Percentiles rank a stretch among this genome's conserved stretches.
Evolutionary conservation across 768 basidiomycete species (phyloP).

Genomic region (Amanita pallidorosea): DNA sequence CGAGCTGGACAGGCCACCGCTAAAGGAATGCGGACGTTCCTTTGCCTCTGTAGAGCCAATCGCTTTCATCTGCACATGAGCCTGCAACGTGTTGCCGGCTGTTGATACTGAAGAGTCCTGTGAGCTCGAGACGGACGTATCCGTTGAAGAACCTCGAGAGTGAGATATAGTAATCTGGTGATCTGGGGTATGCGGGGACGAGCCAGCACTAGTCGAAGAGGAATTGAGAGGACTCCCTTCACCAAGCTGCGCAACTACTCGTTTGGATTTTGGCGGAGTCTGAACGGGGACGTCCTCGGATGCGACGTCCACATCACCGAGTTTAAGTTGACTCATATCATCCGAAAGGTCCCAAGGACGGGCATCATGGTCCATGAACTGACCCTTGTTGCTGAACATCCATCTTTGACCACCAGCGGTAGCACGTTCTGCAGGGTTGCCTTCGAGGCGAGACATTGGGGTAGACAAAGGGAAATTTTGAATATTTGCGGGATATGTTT

Average conservation of each 20-base stretch:
- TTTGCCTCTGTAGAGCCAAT: conserved; percentile 45
- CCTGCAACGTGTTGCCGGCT: conserved; percentile 47
- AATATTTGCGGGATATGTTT: conserved; percentile 20
- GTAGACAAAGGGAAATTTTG: conserved; percentile 25
- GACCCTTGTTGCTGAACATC: conserved; percentile 54
- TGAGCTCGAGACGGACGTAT: conserved; percentile 54
- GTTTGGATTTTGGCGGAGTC: conserved; percentile 60
- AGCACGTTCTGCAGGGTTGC: conserved; percentile 27
- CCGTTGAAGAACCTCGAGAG: background rate
- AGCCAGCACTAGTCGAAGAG: conserved; percentile 61
- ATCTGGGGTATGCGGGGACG: conserved; percentile 61
- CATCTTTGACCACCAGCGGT: conserved; percentile 39
- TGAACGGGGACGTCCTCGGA: conserved; percentile 38
- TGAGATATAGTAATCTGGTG: conserved; percentile 37
- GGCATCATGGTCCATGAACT: conserved; percentile 47
- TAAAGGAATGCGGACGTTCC: conserved; percentile 76
- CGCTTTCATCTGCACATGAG: conserved; percentile 43
- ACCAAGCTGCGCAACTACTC: conserved; percentile 43
- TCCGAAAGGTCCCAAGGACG: conserved; percentile 65
- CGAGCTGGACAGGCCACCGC: conserved; percentile 62
- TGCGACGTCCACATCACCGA: conserved; percentile 42
- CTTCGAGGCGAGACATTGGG: conserved; percentile 32
- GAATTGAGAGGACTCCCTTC: conserved; percentile 68
- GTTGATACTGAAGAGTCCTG: conserved; percentile 62
- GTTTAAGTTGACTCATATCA: conserved; percentile 63